Percentiles rank a stretch among this genome's conserved stretches.
phyloP scores from a whole-genome alignment of 202 grass and related monocot species.

The Setaria italica region DNA sequence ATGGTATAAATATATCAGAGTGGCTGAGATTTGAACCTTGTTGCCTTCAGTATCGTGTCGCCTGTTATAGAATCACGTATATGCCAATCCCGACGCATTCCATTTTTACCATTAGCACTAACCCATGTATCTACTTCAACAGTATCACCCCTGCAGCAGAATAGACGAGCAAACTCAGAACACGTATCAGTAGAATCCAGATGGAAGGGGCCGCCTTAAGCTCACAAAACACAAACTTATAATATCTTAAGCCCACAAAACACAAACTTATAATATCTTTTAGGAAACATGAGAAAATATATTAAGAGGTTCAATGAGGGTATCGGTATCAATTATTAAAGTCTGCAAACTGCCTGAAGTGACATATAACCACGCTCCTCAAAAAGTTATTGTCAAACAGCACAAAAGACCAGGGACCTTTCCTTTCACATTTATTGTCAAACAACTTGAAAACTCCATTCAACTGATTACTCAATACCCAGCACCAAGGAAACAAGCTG shows the following conservation, averaged over 20 bases:
- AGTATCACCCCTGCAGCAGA: slow-evolving; percentile 79
- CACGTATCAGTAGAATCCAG: background rate
- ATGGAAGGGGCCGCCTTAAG: background rate
- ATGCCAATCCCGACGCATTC: slow-evolving; percentile 97
- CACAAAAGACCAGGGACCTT: background rate
- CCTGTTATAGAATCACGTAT: slow-evolving; percentile 81
- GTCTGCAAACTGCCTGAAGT: slow-evolving; percentile 32
- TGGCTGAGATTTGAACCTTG: slow-evolving; percentile 59
- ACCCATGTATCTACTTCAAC: slow-evolving; percentile 95
- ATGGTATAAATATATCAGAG: slow-evolving; percentile 11
- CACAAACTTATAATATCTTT: background rate
- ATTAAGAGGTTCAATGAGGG: slow-evolving; percentile 14
- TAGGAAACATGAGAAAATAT: slow-evolving; percentile 6
- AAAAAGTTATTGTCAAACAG: slow-evolving; percentile 35
- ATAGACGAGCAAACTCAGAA: slow-evolving; percentile 45
- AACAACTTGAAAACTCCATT: slow-evolving; percentile 38
- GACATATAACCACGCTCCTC: slow-evolving; percentile 35
- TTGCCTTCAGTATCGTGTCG: slow-evolving; percentile 81
- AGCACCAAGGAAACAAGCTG: background rate
- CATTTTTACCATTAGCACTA: slow-evolving; percentile 87
- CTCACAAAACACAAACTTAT: background rate
- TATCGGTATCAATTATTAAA: slow-evolving; percentile 9
- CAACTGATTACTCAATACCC: slow-evolving; percentile 27
- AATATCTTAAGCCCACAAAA: slow-evolving; percentile 21
- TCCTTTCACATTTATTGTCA: slow-evolving; percentile 49